Evolutionary conservation across 169 alveolate species (phyloP).

Genomic region (Cryptosporidium canis): DNA sequence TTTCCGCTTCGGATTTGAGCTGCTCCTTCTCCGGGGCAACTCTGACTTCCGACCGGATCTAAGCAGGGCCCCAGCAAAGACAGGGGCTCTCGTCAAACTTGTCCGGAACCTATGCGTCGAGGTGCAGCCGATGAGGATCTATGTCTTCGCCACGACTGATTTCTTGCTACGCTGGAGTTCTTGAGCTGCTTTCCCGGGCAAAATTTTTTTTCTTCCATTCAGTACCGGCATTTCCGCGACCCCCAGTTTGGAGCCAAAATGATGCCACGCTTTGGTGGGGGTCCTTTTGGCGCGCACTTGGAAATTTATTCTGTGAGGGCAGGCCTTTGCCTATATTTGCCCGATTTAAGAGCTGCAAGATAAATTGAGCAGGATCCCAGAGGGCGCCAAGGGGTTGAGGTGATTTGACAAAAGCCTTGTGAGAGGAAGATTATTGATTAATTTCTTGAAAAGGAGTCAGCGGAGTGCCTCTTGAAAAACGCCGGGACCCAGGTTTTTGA

Average conservation of each 20-base stretch:
- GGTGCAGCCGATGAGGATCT: background rate
- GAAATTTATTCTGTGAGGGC: background rate
- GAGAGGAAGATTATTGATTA: background rate
- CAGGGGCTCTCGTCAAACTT: background rate
- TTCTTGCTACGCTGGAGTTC: background rate
- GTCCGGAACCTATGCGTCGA: background rate
- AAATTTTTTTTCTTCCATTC: background rate
- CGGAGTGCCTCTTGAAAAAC: background rate
- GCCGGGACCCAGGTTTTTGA: background rate
- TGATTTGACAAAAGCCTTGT: background rate
- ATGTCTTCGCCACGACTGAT: background rate
- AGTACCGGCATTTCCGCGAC: constrained; percentile 16
- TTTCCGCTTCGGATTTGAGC: too few species aligned
- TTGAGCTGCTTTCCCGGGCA: constrained; percentile 20
- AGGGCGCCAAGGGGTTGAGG: background rate
- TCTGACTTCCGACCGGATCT: too few species aligned
- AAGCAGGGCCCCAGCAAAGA: too few species aligned
- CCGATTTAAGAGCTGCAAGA: background rate
- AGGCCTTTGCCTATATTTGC: background rate
- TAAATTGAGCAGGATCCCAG: background rate
- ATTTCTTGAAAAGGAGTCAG: background rate
- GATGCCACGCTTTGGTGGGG: background rate
- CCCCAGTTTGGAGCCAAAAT: constrained; percentile 15
- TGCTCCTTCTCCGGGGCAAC: too few species aligned
- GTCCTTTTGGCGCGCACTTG: background rate